Evolutionary conservation across 169 alveolate genomes (phyloP).

Genomic region (Babesia ovata): DNA sequence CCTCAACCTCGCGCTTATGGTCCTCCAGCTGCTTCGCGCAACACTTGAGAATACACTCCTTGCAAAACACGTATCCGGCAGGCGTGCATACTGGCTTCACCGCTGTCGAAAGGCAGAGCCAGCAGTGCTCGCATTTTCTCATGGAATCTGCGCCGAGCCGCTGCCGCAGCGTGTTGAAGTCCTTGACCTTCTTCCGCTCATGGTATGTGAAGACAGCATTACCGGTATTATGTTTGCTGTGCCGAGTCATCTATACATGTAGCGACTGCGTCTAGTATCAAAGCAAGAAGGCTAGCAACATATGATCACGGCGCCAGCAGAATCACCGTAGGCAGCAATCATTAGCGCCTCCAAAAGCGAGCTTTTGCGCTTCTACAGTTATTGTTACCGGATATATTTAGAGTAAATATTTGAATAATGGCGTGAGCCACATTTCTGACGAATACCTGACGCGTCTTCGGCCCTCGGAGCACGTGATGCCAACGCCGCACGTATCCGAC

Average conservation of each 20-base stretch:
- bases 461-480: too few relatives aligned
- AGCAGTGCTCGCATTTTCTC: conserved; percentile 88
- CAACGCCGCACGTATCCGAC: too few relatives aligned
- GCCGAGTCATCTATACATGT: conserved; percentile 83
- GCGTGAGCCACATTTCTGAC: too few relatives aligned
- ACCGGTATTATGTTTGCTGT: conserved; percentile 89
- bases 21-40: conserved; percentile 84
- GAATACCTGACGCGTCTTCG: too few relatives aligned
- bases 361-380: too few relatives aligned
- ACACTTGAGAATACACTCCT: conserved; percentile 87
- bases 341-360: too few relatives aligned
- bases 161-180: conserved; percentile 84
- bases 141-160: conserved; percentile 89
- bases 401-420: too few relatives aligned
- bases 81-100: conserved; percentile 87
- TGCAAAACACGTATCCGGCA: conserved; percentile 92
- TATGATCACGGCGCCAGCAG: too few relatives aligned
- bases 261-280: too few relatives aligned
- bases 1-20: conserved; percentile 41
- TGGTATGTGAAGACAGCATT: conserved; percentile 88
- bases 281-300: too few relatives aligned
- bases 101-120: conserved; percentile 88
- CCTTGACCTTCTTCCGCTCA: conserved; percentile 85
- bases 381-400: too few relatives aligned
- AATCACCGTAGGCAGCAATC: too few relatives aligned